phyloP scores from a whole-genome alignment of 2,329 filamentous ascomycete species.

The Emergomyces orientalis region DNA sequence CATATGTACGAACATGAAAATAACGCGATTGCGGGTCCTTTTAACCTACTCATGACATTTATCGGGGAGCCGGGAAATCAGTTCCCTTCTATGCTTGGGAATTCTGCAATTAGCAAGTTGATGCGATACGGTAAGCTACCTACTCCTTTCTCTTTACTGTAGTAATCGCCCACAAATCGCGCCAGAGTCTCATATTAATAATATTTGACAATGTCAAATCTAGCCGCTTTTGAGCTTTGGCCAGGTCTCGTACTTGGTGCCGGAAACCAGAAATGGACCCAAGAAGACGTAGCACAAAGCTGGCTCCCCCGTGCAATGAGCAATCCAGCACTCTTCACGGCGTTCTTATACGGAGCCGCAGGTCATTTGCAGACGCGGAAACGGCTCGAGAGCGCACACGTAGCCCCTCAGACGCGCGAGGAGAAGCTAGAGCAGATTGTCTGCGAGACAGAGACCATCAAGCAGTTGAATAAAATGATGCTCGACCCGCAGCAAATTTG shows the following conservation, averaged over 20 bases:
- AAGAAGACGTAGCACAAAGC: constrained; percentile 12
- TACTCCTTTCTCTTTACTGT: background rate
- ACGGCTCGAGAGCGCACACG: constrained; percentile 12
- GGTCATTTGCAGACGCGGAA: constrained; percentile 17
- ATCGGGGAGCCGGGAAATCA: constrained; percentile 12
- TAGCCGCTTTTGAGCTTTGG: constrained; percentile 17
- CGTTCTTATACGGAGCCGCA: constrained; percentile 17
- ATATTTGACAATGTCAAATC: background rate
- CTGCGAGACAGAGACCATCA: constrained; percentile 20
- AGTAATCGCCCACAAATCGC: background rate
- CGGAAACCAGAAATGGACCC: constrained; percentile 12
- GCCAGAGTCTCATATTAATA: background rate
- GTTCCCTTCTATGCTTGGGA: constrained; percentile 14
- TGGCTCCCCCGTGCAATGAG: constrained; percentile 16
- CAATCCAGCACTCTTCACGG: constrained; percentile 15
- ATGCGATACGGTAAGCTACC: constrained; percentile 16
- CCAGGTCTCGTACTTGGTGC: constrained; percentile 15
- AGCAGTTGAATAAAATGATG: constrained; percentile 22
- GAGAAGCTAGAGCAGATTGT: constrained; percentile 17
- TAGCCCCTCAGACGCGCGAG: constrained; percentile 14
- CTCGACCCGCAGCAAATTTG: constrained; percentile 16
- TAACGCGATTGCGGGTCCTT: constrained; percentile 8
- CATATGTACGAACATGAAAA: background rate
- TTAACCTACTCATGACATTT: constrained; percentile 14
- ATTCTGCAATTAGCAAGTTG: constrained; percentile 15